Evolutionary conservation across 2,329 filamentous ascomycete genomes (phyloP), one percentile per base, ranked within the genome.

Genomic region (Epicoccum nigrum): DNA sequence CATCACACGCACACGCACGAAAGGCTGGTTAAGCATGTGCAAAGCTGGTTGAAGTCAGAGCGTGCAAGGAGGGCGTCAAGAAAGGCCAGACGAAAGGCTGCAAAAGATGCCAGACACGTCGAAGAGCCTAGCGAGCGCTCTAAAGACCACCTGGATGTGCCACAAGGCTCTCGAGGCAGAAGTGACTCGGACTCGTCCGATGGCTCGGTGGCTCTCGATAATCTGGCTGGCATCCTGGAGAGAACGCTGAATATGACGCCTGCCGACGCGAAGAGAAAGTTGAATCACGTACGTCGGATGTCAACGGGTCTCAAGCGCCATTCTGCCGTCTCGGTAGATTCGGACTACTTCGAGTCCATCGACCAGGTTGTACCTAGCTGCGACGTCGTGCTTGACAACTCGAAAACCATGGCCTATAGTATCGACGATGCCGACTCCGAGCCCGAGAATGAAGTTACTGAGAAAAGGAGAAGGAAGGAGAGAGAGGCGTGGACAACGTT

Each of bases 361-460:
- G 91, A 96, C 56, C 80, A 85, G 15, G 74, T 89, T n/a, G 90
- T 96, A 1, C 93, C 93, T 1, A 85, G 84, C 58, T 95, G 92
- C 60, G 91, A 97, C 71, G 91, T 85, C 7, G 79, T 87, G 37
- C 80, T 97, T 16, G 93, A 97, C 74, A 97, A 97, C 67, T 89
- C 90, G 4, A 94, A 93, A 74, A 95, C 92, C 0, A 78, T 96
- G 63, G 85, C 86, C 42, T 96, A 94, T 68, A 81, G 78, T 12
- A 86, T 86, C 19, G 86, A 86, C 25, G 69, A 67, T 12, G 53
- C 60, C 9, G 75, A 77, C 9, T 71, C 75, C 12, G 74, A 76
- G 4, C 84, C 84, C 15, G 75, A 77, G 9, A 73, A 74, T 4
- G 74, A 76, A 4, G 76, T 78, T 17, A 71, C 72, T 12, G 73